Base-by-base conservation (phyloP, 805 yeast species). In the Candida adriatica region DNA sequence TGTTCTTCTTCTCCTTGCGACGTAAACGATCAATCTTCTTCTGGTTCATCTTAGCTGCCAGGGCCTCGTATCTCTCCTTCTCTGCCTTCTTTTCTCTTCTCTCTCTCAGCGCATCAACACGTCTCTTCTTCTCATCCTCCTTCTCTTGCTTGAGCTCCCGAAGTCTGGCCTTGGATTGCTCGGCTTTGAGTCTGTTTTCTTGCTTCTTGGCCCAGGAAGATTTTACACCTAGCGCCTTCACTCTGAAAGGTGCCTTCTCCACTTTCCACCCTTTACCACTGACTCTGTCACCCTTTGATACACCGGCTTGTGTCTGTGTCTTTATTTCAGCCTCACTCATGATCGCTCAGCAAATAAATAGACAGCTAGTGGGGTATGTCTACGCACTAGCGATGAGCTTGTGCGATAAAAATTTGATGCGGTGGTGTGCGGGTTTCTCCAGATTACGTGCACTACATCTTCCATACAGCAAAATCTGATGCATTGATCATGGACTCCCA, bases 1-100 rank as follows among this genome's bases (percentile, higher is more conserved):
- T 90, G 64, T 88, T 90, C 62, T 97, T 79, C 80, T 90, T 90
- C 55, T 90, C 98, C 53, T 81, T 78, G 65, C 81, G 79, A 62
- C 82, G 79, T 62, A 90, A 56, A 60, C 98, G 74, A 43, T 87
- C 97, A 24, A 87, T 83, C 65, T 76, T 82, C 77, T 87, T 88
- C 26, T 81, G 81, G 54, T 86, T 90, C 95, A 90, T 84, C 59
- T 81, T 85, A 35, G 73, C 70, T 9, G 95, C 92, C 53, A 90
- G 55, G 51, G 66, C 67, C 50, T 82, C 94, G 52, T 78, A 84
- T 48, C 98, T 73, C 55, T 90, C 96, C 58, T 75, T 75, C 58
- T 90, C 98, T 36, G 72, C 96, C 65, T 80, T 81, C 56, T 75
- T 73, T 46, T 78, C 87, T 51, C 81, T 72, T 58, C 83, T 78